Evolutionary conservation across 2,329 filamentous ascomycete genomes (phyloP).

Genomic region (Pyricularia sp.): DNA sequence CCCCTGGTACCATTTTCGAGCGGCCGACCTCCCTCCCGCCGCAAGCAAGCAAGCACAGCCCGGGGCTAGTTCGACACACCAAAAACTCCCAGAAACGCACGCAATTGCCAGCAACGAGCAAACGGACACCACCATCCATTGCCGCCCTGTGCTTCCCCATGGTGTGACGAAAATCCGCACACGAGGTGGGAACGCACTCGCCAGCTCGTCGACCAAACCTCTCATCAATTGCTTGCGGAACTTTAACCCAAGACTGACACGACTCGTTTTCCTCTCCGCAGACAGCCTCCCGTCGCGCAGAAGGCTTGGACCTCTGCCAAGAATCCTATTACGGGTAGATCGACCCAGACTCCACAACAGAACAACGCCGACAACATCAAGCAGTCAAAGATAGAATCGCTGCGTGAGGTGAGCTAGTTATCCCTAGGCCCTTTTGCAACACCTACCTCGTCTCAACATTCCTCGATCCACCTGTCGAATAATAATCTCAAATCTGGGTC

Average conservation of each 20-base stretch:
- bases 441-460: background rate
- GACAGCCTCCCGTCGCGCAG: conserved; percentile 17
- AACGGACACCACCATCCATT: conserved; percentile 4
- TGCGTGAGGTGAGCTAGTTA: conserved; percentile 17
- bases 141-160: background rate
- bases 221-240: background rate
- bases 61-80: background rate
- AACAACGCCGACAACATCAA: conserved; percentile 12
- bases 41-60: conserved; percentile 9
- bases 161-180: background rate
- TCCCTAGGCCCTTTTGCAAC: conserved; percentile 1
- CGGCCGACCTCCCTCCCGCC: conserved; percentile 1
- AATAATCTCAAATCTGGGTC: background rate
- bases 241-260: background rate
- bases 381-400: conserved; percentile 13
- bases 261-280: conserved; percentile 7
- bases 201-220: background rate
- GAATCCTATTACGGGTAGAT: conserved; percentile 17
- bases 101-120: conserved; percentile 1
- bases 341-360: conserved; percentile 12
- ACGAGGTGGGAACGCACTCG: background rate
- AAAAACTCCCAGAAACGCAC: background rate
- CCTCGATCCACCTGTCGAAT: background rate
- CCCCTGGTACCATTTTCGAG: conserved; percentile 4
- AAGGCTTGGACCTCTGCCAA: conserved; percentile 19